Conservation (phyloP, 345 rosid genomes). For the Hibiscus mutabilis region DNA sequence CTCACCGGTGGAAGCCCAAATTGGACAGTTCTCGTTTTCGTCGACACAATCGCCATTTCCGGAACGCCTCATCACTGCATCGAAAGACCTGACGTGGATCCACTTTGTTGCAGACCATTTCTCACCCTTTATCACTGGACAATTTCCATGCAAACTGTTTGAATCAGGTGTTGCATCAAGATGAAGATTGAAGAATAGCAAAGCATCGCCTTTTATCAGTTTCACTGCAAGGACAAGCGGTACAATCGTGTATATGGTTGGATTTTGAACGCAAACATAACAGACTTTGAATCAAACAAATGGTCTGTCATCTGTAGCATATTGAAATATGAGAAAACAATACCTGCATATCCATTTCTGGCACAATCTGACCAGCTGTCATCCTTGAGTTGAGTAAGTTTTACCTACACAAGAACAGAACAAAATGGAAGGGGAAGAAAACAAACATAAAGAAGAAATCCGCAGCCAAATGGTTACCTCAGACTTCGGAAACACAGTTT, state of each 20-base stretch:
- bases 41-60: conserved; percentile 44
- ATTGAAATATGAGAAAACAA: too few species aligned
- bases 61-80: not conserved
- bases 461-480: conserved; percentile 30
- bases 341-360: conserved; percentile 75
- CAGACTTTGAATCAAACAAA: not conserved
- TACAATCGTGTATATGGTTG: not conserved
- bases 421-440: not conserved
- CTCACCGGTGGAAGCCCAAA: conserved; percentile 76
- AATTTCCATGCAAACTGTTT: conserved; percentile 79
- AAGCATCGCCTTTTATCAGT: conserved; percentile 81
- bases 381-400: conserved; percentile 43
- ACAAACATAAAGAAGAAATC: not conserved
- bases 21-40: conserved; percentile 33
- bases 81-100: conserved; percentile 81
- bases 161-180: conserved; percentile 60
- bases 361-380: conserved; percentile 88
- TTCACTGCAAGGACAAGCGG: conserved; percentile 50
- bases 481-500: conserved; percentile 76
- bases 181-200: conserved; percentile 88
- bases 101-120: conserved; percentile 98
- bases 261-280: not conserved
- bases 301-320: not conserved
- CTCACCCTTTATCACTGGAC: conserved; percentile 90
- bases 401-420: conserved; percentile 24